phyloP scores from a whole-genome alignment of 306 rosid genomes.

The Alnus glutinosa region DNA sequence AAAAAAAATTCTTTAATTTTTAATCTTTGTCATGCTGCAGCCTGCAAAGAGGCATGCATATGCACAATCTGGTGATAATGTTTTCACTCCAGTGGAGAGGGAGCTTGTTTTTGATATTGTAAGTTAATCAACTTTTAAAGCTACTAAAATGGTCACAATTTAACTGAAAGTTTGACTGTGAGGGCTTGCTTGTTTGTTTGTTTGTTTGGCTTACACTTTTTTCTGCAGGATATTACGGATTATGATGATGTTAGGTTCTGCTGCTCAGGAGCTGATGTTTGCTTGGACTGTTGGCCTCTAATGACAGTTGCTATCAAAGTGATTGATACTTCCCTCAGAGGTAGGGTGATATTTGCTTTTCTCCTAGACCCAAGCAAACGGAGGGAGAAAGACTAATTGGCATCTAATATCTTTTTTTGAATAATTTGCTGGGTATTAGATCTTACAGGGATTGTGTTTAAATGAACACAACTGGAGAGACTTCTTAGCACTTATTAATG shows the following conservation, averaged over 20 bases:
- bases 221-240: conserved; percentile 80
- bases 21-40: conserved; percentile 42
- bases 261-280: conserved; percentile 95
- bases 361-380: not conserved
- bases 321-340: conserved; percentile 76
- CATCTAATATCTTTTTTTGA: not conserved
- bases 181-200: not conserved
- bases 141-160: conserved; percentile 9
- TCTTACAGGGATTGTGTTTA: not conserved
- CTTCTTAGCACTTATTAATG: not conserved
- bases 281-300: conserved; percentile 92
- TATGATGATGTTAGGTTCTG: conserved; percentile 94
- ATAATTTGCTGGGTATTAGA: not conserved
- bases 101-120: conserved; percentile 89
- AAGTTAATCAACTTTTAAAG: conserved; percentile 36
- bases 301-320: conserved; percentile 94
- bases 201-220: not conserved
- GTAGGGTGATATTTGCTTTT: conserved; percentile 29
- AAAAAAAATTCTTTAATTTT: not conserved
- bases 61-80: conserved; percentile 72
- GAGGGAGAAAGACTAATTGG: not conserved
- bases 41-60: conserved; percentile 84
- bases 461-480: not conserved
- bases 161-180: not conserved
- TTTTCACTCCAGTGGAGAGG: conserved; percentile 84